Base-by-base conservation (phyloP, 176 grass and related monocot genomes). In the Secale cereale region DNA sequence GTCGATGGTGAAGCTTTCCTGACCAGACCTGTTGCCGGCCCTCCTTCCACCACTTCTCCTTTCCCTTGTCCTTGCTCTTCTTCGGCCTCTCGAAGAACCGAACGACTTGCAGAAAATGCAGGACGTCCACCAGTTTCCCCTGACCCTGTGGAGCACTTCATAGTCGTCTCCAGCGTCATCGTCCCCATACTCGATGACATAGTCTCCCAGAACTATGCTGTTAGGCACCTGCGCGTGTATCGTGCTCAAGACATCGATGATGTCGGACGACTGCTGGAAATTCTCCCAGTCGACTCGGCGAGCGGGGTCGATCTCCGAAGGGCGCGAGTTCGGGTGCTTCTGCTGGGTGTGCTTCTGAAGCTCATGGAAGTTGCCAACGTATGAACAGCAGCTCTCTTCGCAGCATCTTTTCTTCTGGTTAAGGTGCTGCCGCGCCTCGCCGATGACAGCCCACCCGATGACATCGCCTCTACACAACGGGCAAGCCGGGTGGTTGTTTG, bases 161-260 rank as follows among this genome's bases (percentile, higher is more conserved):
- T 90, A 90, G 30, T 95, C 95, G 71, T 95, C 95, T 88, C 89
- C 93, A 59, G 91, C 76, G 33, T 95, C 95, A 72, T 95, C 93
- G 83, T 98, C 93, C 1, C 89, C 93, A 72, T 98, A 98, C 67
- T 98, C 95, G 15, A 98, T 95, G 32, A 98, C 93, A 87, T 98
- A 98, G 59, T 98, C 95, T 30, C 95, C 95, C 62, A 98, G 77
- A 66, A 98, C 87, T 20, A 98, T 87, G 8, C 91, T 84, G 74
- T 90, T 94, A 14, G 95, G 95, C 65, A 92, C 93, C 29, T 98
- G 92, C 7, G 92, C 89, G 54, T 93, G 93, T 90, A 98, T 95
- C 11, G 93, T 98, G 86, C 93, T 98, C 85, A 98, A 81, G 54
- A 98, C 95, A 87, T 98, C 95, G 62, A 98, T 84, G 45, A 93